These are phyloP conservation scores for Cicer yamashitae DNA, from an alignment of 306 rosid genomes.

Conservation along the genomic window DNA sequence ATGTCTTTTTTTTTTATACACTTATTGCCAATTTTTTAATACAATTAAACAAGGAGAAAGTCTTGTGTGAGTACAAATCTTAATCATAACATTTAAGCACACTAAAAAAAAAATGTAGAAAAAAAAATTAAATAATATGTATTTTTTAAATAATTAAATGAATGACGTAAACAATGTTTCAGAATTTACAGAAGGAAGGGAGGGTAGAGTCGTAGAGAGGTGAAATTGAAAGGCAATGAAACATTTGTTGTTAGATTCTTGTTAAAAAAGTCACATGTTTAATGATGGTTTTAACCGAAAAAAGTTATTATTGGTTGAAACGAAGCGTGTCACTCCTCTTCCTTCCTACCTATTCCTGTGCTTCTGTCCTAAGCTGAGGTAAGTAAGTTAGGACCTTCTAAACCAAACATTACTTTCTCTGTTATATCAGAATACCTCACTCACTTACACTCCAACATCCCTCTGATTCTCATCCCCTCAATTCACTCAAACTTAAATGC, in stretches of 20 bases:
- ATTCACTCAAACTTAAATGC: constrained; percentile 40
- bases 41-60: too few relatives aligned
- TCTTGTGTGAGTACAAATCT: too few relatives aligned
- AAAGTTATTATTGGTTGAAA: constrained; percentile 2
- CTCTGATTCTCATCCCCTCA: constrained; percentile 31
- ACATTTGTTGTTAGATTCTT: constrained; percentile 35
- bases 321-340: constrained; percentile 22
- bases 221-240: constrained; percentile 26
- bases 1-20: too few relatives aligned
- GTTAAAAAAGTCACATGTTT: constrained; percentile 42
- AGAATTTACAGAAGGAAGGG: too few relatives aligned
- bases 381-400: constrained; percentile 46
- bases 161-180: too few relatives aligned
- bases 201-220: constrained; percentile 12
- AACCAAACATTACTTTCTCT: constrained; percentile 28
- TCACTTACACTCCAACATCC: constrained; percentile 31
- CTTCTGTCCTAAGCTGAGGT: too few relatives aligned
- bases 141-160: too few relatives aligned
- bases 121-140: too few relatives aligned
- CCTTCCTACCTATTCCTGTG: constrained; percentile 17
- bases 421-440: background rate
- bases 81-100: too few relatives aligned
- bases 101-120: too few relatives aligned
- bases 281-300: constrained; percentile 45
- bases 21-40: too few relatives aligned